phyloP scores from a whole-genome alignment of 108 stramenopile genomes.

The Skeletonema marinoi region DNA sequence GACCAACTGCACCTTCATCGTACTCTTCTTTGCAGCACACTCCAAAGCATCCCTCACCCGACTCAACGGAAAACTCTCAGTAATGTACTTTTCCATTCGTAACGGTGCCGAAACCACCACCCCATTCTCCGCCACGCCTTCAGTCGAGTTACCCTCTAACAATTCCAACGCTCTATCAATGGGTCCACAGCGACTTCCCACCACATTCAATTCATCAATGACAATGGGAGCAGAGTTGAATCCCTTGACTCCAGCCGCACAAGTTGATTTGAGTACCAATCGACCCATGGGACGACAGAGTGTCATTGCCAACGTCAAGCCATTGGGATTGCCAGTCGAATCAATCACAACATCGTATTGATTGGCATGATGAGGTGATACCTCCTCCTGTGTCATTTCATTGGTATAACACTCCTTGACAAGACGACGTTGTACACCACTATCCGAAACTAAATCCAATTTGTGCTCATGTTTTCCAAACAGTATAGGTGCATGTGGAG shows the following conservation, averaged over 20 bases:
- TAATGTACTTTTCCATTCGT: conserved; percentile 64
- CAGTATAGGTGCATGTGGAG: conserved; percentile 48
- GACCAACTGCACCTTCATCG: too few relatives aligned
- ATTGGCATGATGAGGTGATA: conserved; percentile 39
- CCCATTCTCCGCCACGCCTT: conserved; percentile 2
- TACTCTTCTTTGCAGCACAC: background rate
- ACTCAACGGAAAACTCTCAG: conserved; percentile 66
- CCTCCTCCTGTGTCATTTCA: conserved; percentile 25
- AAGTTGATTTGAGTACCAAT: conserved; percentile 72
- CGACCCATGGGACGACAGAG: conserved; percentile 79
- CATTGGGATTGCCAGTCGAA: conserved; percentile 74
- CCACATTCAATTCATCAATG: conserved; percentile 74
- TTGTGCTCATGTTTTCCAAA: conserved; percentile 78
- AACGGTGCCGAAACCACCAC: conserved; percentile 23
- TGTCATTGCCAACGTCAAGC: conserved; percentile 53
- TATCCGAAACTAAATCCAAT: conserved; percentile 59
- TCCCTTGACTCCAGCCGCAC: conserved; percentile 59
- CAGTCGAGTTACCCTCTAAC: conserved; percentile 30
- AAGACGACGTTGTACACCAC: conserved; percentile 46
- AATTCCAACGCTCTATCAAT: conserved; percentile 65
- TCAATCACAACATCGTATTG: conserved; percentile 78
- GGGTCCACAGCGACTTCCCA: conserved; percentile 76
- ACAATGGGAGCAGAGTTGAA: conserved; percentile 82
- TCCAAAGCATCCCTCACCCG: background rate
- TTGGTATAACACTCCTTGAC: conserved; percentile 53